Evolutionary conservation across 306 rosid genomes (phyloP).

Genomic region (Glycyrrhiza uralensis): DNA sequence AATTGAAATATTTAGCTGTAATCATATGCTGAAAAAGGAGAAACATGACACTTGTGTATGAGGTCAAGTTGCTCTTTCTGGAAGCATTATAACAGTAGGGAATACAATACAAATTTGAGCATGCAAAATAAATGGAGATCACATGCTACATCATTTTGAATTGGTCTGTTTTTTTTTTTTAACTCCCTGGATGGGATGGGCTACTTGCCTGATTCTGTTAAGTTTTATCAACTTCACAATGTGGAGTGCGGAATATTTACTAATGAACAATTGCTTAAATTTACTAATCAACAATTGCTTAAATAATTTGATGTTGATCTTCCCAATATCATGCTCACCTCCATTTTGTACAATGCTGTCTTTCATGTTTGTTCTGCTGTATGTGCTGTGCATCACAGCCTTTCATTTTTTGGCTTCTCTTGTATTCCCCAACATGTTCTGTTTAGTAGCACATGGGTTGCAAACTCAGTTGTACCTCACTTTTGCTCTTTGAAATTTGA

Average conservation of each 20-base stretch:
- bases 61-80: neutral
- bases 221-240: neutral
- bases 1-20: neutral
- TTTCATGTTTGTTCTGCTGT: neutral
- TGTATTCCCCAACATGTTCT: slow-evolving; percentile 23
- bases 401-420: slow-evolving; percentile 17
- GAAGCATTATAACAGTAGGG: neutral
- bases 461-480: slow-evolving; percentile 6
- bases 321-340: neutral
- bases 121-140: slow-evolving; percentile 10
- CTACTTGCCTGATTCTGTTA: neutral
- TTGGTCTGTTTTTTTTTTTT: neutral
- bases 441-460: slow-evolving; percentile 32
- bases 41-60: neutral
- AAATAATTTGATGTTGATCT: neutral
- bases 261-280: neutral
- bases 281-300: neutral
- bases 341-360: neutral
- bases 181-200: neutral
- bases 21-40: neutral
- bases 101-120: neutral
- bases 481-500: neutral
- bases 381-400: neutral
- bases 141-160: slow-evolving; percentile 13
- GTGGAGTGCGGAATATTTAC: neutral